phyloP scores from a whole-genome alignment of 2,329 filamentous ascomycete species.

The Trichoderma breve region DNA sequence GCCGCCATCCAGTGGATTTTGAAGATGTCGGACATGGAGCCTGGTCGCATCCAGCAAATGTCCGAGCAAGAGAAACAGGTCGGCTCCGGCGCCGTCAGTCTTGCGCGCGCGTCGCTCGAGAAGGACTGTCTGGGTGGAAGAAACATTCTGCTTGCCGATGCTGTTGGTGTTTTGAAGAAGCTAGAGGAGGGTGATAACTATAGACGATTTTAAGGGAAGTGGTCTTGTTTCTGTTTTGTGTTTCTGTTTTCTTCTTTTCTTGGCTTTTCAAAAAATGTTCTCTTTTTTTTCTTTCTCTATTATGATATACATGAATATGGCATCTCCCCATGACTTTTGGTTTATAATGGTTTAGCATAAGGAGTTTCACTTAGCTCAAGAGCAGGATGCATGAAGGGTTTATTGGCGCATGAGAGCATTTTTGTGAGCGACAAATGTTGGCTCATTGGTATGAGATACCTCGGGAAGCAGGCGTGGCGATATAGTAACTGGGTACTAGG shows the following conservation, averaged over 20 bases:
- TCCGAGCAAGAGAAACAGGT: conserved; percentile 38
- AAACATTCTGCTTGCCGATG: conserved; percentile 53
- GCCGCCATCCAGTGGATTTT: conserved; percentile 39
- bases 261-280: neutral
- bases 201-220: conserved; percentile 32
- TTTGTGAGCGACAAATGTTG: neutral
- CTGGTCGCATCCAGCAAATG: conserved; percentile 40
- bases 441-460: neutral
- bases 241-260: neutral
- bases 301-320: neutral
- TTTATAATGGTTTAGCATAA: neutral
- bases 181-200: conserved; percentile 46
- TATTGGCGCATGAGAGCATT: neutral
- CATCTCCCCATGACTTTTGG: neutral
- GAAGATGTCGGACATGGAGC: conserved; percentile 40
- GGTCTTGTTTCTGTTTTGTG: neutral
- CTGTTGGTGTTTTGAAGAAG: conserved; percentile 50
- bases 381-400: neutral
- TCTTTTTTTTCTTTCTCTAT: neutral
- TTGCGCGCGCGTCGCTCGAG: conserved; percentile 48
- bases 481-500: neutral
- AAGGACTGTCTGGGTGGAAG: conserved; percentile 48
- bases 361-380: neutral
- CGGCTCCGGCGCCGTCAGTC: conserved; percentile 45
- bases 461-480: neutral